Conservation (phyloP, 306 rosid species). For the Pyrus bretschneideri region DNA sequence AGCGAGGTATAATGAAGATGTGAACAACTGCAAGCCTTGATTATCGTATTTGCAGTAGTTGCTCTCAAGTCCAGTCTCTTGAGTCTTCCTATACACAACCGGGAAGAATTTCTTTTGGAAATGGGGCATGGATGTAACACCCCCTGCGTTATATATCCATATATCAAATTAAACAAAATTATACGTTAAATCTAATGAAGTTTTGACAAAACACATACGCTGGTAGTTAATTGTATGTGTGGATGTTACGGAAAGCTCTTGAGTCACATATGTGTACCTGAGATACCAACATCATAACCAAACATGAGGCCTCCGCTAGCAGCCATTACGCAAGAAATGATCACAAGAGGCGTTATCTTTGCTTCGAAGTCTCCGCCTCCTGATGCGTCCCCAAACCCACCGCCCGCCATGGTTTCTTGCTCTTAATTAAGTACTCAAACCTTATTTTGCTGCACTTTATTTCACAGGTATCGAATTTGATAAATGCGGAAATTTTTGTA, state of each 20-base stretch:
- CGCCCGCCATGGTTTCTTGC: neutral
- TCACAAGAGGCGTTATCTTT: constrained; percentile 12
- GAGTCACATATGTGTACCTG: neutral
- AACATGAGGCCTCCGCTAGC: constrained; percentile 22
- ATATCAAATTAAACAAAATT: neutral
- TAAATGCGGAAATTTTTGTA: neutral
- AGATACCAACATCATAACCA: constrained; percentile 18
- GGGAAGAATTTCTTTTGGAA: constrained; percentile 59
- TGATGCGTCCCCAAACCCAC: neutral
- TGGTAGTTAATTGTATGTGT: neutral
- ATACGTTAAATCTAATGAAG: neutral
- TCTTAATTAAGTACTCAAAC: neutral
- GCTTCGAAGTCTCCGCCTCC: constrained; percentile 10
- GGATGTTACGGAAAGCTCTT: neutral
- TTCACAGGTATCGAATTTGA: neutral
- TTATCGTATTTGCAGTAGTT: constrained; percentile 69
- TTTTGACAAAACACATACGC: neutral
- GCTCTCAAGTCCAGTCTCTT: constrained; percentile 17
- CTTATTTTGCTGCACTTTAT: neutral
- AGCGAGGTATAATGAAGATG: constrained; percentile 58
- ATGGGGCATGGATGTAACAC: constrained; percentile 47
- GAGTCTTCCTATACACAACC: constrained; percentile 27
- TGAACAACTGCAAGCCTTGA: constrained; percentile 55
- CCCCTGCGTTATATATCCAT: constrained; percentile 28
- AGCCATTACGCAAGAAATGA: constrained; percentile 19